Evolutionary conservation across 2,329 filamentous ascomycete genomes (phyloP).

Genomic region (Parascedosporium putredinis): DNA sequence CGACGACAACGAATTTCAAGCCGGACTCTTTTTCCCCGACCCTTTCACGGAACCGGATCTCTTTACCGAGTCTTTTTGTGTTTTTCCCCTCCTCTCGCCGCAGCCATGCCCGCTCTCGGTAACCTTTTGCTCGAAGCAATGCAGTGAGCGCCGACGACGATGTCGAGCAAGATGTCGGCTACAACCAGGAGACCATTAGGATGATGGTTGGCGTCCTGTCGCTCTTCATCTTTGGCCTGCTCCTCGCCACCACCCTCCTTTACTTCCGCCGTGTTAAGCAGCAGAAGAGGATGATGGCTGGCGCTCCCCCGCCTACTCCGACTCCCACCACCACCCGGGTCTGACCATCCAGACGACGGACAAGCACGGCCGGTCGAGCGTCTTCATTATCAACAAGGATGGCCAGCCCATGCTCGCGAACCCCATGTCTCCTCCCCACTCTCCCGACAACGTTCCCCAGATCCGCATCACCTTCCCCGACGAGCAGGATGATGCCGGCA

Average conservation of each 20-base stretch:
- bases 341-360: conserved; percentile 49
- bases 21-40: not conserved
- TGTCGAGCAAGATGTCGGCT: conserved; percentile 47
- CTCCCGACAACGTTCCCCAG: conserved; percentile 77
- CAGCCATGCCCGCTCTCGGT: conserved; percentile 11
- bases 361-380: conserved; percentile 48
- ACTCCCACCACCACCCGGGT: conserved; percentile 39
- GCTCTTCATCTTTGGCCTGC: conserved; percentile 62
- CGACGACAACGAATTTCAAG: conserved; percentile 2
- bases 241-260: conserved; percentile 58
- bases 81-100: not conserved
- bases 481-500: conserved; percentile 80
- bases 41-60: not conserved
- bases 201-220: conserved; percentile 71
- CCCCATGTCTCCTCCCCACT: conserved; percentile 63
- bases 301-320: conserved; percentile 62
- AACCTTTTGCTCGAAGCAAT: conserved; percentile 9
- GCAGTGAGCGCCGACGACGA: conserved; percentile 20
- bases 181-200: conserved; percentile 33
- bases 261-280: conserved; percentile 57
- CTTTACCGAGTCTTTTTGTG: not conserved
- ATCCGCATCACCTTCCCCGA: conserved; percentile 98
- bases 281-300: conserved; percentile 32
- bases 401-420: conserved; percentile 64
- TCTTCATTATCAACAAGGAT: conserved; percentile 72